Percentiles rank a stretch among this genome's conserved stretches.
phyloP scores from a whole-genome alignment of 2,329 filamentous ascomycete species.

The Bretziella fagacearum region DNA sequence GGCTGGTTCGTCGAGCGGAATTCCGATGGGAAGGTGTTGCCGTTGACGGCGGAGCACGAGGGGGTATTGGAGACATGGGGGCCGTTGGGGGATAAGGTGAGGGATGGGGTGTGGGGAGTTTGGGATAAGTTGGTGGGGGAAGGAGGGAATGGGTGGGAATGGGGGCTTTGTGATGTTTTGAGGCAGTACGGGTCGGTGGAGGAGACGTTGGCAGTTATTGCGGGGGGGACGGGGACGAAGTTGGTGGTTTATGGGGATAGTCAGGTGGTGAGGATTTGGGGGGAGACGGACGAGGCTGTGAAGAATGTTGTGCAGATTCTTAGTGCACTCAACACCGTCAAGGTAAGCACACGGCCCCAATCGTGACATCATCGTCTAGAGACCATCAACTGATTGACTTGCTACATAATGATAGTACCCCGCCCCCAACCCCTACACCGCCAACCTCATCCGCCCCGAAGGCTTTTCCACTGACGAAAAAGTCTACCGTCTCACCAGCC shows the following conservation, averaged over 20 bases:
- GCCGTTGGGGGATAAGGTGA: not conserved
- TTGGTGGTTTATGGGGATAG: not conserved
- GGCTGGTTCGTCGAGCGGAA: not conserved
- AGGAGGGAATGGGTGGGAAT: not conserved
- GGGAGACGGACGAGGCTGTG: not conserved
- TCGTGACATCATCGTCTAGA: not conserved
- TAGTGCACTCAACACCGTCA: not conserved
- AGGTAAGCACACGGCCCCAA: too few relatives aligned
- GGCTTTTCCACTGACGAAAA: not conserved
- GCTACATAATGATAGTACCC: not conserved
- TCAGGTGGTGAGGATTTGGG: constrained; percentile 2
- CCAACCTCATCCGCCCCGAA: not conserved
- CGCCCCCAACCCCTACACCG: not conserved
- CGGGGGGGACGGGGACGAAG: not conserved
- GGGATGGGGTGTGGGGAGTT: not conserved
- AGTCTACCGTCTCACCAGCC: not conserved
- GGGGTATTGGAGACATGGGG: not conserved
- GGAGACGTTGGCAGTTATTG: constrained; percentile 2
- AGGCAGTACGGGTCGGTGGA: constrained; percentile 7
- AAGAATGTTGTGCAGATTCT: not conserved
- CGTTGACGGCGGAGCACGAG: not conserved
- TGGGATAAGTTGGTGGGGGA: constrained; percentile 1
- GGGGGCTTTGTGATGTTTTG: not conserved
- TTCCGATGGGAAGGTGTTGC: not conserved
- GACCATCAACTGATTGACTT: not conserved